phyloP scores from a whole-genome alignment of 176 grass and related monocot species.

The Oryza australiensis region DNA sequence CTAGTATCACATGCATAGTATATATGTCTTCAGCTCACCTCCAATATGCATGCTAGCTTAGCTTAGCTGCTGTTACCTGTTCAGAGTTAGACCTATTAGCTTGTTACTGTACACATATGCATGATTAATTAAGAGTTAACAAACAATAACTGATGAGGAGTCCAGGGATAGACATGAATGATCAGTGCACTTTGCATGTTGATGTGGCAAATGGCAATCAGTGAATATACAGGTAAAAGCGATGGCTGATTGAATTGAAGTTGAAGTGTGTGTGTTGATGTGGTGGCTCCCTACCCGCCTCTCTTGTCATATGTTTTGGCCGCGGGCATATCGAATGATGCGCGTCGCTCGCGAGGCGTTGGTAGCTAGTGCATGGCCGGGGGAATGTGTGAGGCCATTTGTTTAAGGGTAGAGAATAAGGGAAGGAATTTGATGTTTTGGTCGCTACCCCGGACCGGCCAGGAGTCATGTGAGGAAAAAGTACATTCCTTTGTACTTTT shows the following conservation, averaged over 20 bases:
- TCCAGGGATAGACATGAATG: not conserved
- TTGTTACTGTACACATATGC: not conserved
- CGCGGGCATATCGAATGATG: slow-evolving; percentile 5
- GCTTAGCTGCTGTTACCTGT: too few species aligned
- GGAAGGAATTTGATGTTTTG: slow-evolving; percentile 47
- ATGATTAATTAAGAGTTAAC: too few species aligned
- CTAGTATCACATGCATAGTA: not conserved
- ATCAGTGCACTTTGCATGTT: not conserved
- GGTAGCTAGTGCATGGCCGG: not conserved
- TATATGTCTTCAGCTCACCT: not conserved
- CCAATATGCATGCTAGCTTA: too few species aligned
- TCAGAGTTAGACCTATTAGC: not conserved
- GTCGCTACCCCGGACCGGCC: slow-evolving; percentile 27
- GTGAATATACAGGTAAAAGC: not conserved
- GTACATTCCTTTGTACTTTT: slow-evolving; percentile 54
- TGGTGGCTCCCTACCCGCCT: slow-evolving; percentile 31
- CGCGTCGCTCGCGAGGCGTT: not conserved
- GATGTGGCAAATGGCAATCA: not conserved
- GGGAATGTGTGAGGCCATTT: slow-evolving; percentile 33
- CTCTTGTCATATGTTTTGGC: slow-evolving; percentile 45
- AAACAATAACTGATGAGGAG: not conserved
- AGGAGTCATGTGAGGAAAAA: slow-evolving; percentile 48
- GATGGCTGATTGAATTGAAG: not conserved
- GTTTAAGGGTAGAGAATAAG: slow-evolving; percentile 34
- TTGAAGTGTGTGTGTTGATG: not conserved